phyloP scores from a whole-genome alignment of 768 basidiomycete species.

The Calocera cornea region DNA sequence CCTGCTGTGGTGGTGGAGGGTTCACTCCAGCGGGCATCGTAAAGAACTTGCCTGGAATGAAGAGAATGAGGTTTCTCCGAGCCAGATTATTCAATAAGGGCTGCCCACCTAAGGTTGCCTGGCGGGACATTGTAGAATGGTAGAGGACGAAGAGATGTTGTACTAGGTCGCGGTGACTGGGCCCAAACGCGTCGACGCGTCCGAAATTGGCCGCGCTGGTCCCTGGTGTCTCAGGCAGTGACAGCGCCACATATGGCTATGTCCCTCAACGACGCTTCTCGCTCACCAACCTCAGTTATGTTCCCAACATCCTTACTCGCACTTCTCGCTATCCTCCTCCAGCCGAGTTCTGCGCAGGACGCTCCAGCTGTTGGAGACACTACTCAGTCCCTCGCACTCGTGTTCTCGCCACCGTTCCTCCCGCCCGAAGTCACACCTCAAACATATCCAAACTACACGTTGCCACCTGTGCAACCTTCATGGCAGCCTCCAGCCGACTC shows the following conservation, averaged over 20 bases:
- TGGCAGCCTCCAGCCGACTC: slow-evolving; percentile 29
- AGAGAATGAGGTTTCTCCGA: not conserved
- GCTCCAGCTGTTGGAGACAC: slow-evolving; percentile 56
- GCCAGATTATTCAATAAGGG: not conserved
- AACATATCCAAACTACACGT: slow-evolving; percentile 61
- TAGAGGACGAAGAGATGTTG: not conserved
- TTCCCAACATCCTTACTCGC: not conserved
- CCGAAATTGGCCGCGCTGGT: no score
- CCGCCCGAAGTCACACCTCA: slow-evolving; percentile 27
- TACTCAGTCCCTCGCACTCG: slow-evolving; percentile 53
- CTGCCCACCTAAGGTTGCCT: not conserved
- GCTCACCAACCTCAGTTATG: not conserved
- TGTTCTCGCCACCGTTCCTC: slow-evolving; percentile 52
- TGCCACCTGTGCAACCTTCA: slow-evolving; percentile 42
- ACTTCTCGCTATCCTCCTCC: not conserved
- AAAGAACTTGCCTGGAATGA: slow-evolving; percentile 43
- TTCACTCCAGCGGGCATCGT: slow-evolving; percentile 57
- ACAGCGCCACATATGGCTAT: no score
- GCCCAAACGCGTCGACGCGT: not conserved
- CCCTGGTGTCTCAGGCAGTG: no score
- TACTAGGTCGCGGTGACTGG: no score
- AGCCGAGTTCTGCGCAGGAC: not conserved
- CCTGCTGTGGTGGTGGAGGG: slow-evolving; percentile 59
- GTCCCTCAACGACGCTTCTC: not conserved
- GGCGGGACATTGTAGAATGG: not conserved